Evolutionary conservation across 2,329 filamentous ascomycete genomes (phyloP), one percentile per base, ranked within the genome.

Genomic region (Colletotrichum limetticola): DNA sequence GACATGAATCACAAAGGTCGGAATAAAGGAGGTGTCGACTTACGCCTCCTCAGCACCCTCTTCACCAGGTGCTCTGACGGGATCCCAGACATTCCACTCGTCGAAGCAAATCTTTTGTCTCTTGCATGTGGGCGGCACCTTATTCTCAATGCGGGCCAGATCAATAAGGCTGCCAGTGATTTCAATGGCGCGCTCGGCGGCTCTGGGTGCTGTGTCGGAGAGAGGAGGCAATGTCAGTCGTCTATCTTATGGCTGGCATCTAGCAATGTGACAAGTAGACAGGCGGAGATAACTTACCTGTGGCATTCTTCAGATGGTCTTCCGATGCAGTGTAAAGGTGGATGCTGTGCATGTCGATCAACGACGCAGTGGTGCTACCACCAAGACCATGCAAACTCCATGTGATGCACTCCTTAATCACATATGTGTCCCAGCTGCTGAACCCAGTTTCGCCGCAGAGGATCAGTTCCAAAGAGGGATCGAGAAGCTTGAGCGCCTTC

Each of bases 11-110:
- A 32, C 7, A 4, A 12, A n/a, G 35, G 4, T 53, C 24, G 11
- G 4, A 16, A 14, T 6, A 30, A 16, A 24, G 55, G 52, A 3
- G 56, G 55, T 3, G 30, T 68, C 14, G 64, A 78, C 77, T 82
- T 84, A 73, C 71, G 71, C 59, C 79, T 95, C 93, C 82, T 95
- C 93, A 6, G 91, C 93, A 19, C 93, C 93, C 73, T 88, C 81
- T 77, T 93, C 90, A 19, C 93, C 93, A 0, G 92, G 92, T 0
- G 93, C 93, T 9, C 93, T 89, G 66, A 87, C 85, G 0, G 92
- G 92, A 77, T 94, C 92, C 93, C 93, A 95, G 9, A 95, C 93
- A 80, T 95, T 95, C 93, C 93, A 95, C 82, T 95, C 93, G 79
- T 95, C 93, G 79, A 95, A 95, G 85, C 93, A 95, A 79, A 95